Base-by-base conservation (phyloP, 2,329 filamentous ascomycete genomes). In the Fulvia fulva region DNA sequence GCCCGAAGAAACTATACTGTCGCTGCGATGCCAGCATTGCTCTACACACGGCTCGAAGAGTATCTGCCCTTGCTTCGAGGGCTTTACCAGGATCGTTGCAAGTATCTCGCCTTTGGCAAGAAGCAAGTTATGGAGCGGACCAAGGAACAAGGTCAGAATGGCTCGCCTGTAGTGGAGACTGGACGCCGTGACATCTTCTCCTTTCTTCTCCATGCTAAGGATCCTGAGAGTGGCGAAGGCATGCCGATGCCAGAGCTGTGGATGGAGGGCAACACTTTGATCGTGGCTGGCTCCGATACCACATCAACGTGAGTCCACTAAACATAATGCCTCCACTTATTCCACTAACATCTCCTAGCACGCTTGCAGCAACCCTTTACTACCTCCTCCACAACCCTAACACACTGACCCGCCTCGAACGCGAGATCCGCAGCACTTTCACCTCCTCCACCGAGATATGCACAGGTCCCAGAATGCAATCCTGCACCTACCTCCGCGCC, bases 221-320 rank as follows among this genome's bases (percentile, higher is more conserved):
- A 77, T 22, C 64, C 16, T 73, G 76, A 58, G 66, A 75, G 30
- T 72, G 77, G 52, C 74, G 78, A 70, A 71, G 71, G 62, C 70
- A 74, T 68, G 70, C 75, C 53, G 2, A 64, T 65, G 57, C 53
- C 60, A 16, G 79, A 81, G 63, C 63, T 81, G 22, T 79, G 77
- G 73, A 76, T 75, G 60, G 80, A 82, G 63, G 78, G 75, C 34
- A 77, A 79, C 54, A 69, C 78, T 2, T 64, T 81, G 23, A 81
- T 81, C 59, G 77, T 80, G 44, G 79, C 79, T 14, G 79, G 74
- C 58, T 66, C 50, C 1, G 77, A 79, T 56, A 78, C 77, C 4
- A 76, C 76, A 1, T 76, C 75, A 1, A 78, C 75, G 6, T 63
- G 53, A 72, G 75, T 25, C 68, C 47, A 12, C 5, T 77, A 64